These are phyloP conservation scores for Hericium erinaceus DNA, from an alignment of 768 basidiomycete genomes.

Conservation along the genomic window DNA sequence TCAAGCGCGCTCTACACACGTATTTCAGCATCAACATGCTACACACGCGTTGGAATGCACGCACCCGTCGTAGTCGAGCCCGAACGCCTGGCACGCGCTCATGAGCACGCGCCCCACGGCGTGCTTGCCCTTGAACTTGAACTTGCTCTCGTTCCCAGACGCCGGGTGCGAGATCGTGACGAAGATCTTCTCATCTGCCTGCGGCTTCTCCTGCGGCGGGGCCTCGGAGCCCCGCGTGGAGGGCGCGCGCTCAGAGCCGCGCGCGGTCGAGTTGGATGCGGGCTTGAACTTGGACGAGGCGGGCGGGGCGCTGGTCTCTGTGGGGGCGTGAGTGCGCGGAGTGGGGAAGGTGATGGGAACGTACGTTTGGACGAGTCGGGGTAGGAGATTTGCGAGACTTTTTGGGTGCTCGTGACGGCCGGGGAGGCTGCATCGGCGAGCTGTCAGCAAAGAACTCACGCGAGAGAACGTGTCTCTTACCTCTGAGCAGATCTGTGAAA, in stretches of 20 bases:
- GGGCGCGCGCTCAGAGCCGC: background rate
- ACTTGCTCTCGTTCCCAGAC: constrained; percentile 2
- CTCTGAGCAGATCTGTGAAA: no score
- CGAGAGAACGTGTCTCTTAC: no score
- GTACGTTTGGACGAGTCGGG: no score
- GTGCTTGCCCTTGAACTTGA: constrained; percentile 4
- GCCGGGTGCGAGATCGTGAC: constrained; percentile 1
- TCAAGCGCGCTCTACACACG: background rate
- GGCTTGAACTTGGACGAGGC: constrained; percentile 1
- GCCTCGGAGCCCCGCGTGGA: background rate
- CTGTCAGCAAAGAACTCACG: no score
- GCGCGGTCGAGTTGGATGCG: background rate
- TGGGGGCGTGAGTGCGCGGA: background rate
- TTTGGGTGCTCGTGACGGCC: no score
- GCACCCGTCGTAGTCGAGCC: background rate
- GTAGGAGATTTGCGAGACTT: no score
- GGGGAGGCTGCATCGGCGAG: no score
- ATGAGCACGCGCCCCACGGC: background rate
- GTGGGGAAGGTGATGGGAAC: background rate
- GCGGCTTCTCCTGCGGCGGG: background rate
- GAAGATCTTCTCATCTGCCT: background rate
- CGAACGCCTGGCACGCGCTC: constrained; percentile 3
- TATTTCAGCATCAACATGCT: background rate
- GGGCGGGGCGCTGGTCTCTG: background rate
- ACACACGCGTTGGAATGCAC: background rate